Base-by-base conservation (phyloP, 148 eudicot species). In the Euryodendron excelsum region DNA sequence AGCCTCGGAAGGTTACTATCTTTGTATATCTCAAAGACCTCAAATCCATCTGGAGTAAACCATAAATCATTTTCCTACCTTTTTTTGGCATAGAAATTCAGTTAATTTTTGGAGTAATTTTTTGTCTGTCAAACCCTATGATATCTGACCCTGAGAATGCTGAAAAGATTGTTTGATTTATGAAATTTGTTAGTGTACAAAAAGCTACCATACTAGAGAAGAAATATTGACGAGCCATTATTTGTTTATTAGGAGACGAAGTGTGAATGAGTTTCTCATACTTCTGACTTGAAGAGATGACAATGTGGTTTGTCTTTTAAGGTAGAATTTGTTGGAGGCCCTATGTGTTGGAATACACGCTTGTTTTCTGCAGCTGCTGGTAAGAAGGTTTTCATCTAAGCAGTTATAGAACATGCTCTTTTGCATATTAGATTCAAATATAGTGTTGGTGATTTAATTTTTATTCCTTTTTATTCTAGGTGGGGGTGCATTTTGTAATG, bases 271-370 rank as follows among this genome's bases (percentile, higher is more conserved):
- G 9, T 77, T 67, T 58, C 60, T 30, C n/a, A n/a, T 56, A 17
- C 56, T 75, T 55, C 67, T 53, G 33, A 25, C 50, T 47, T 53
- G 39, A 44, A 56, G 80, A 56, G 58, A 68, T 84, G 72, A 71
- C 21, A 39, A 39, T 77, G 37, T 74, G 70, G 50, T 74, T 68
- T 81, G 21, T 48, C 59, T 77, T 80, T 78, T 78, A 89, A 79
- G 99, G 99, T 96, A 63, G 99, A 96, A 84, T 96, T 96, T 90
- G 99, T 96, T 77, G 99, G 99, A 61, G 99, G 99, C 48, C 91
- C 95, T 76, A 86, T 88, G 89, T 93, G 98, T 82, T 96, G 99
- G 99, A 92, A 91, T 81, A 93, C 99, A 76, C 97, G 99, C 66
- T 89, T 88, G 75, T 96, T 96, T 81, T 87, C 94, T 80, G 99